A percentile compares a stretch with the other conserved stretches of the same genome.
phyloP scores from a whole-genome alignment of 306 rosid species.

The Cotoneaster glaucophyllus region DNA sequence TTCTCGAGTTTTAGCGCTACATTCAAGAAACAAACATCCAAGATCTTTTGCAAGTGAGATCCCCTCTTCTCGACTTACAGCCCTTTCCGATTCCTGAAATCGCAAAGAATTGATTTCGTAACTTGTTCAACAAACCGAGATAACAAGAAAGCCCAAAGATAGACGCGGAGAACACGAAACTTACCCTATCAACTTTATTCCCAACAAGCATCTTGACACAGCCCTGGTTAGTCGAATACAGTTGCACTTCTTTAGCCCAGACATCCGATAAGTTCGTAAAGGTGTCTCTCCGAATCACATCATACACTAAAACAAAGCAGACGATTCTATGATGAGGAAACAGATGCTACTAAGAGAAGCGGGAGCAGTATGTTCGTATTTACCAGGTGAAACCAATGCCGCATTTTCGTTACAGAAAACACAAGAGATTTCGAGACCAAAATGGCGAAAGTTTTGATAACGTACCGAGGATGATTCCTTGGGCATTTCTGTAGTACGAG shows the following conservation, averaged over 20 bases:
- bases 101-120: neutral
- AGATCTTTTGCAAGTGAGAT: conserved; percentile 69
- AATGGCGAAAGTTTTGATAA: neutral
- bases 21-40: conserved; percentile 79
- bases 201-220: conserved; percentile 92
- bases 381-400: too few species aligned
- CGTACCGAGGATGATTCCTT: conserved; percentile 92
- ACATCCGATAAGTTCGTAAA: conserved; percentile 78
- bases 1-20: conserved; percentile 93
- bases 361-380: neutral
- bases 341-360: neutral
- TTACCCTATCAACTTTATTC: conserved; percentile 91
- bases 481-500: conserved; percentile 91
- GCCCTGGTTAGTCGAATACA: conserved; percentile 69
- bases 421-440: neutral
- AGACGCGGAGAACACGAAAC: conserved; percentile 19
- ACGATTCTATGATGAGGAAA: neutral
- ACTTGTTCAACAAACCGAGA: too few species aligned
- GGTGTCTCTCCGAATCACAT: conserved; percentile 82
- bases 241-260: conserved; percentile 93
- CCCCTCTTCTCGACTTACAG: conserved; percentile 88
- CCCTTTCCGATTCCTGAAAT: conserved; percentile 78
- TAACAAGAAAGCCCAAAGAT: too few species aligned
- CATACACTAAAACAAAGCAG: conserved; percentile 46
- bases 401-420: too few species aligned